phyloP scores from a whole-genome alignment of 352 stramenopile species.

The Pythium scleroteichum region DNA sequence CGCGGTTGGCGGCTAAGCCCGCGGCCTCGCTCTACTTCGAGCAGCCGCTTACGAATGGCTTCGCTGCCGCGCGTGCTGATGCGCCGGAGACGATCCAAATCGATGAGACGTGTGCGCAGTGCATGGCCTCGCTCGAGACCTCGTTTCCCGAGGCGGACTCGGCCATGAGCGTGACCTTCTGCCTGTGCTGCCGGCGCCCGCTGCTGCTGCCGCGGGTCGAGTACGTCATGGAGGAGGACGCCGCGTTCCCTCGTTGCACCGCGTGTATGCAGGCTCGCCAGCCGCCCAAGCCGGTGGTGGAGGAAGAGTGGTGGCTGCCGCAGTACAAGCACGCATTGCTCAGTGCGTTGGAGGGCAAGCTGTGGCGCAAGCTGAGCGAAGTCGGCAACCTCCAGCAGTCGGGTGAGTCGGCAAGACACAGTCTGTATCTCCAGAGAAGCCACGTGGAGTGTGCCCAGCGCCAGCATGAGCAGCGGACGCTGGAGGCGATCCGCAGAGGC shows the following conservation, averaged over 20 bases:
- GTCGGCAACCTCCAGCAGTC: constrained; percentile 11
- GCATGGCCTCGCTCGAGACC: constrained; percentile 4
- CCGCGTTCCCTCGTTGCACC: constrained; percentile 3
- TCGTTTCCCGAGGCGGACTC: constrained; percentile 2
- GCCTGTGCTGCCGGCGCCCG: constrained; percentile 4
- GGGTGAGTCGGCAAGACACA: constrained; percentile 6
- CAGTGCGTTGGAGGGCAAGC: constrained; percentile 4
- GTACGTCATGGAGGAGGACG: constrained; percentile 12
- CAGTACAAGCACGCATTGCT: constrained; percentile 20
- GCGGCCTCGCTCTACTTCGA: constrained; percentile 13
- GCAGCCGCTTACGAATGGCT: not conserved
- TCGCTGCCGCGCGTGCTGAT: not conserved
- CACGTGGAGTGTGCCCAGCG: constrained; percentile 11
- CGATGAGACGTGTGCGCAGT: not conserved
- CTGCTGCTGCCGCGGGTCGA: constrained; percentile 3
- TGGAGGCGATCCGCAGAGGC: not conserved
- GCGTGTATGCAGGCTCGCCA: constrained; percentile 9
- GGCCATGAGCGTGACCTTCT: constrained; percentile 8
- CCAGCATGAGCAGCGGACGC: not conserved
- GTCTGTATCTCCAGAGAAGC: constrained; percentile 7
- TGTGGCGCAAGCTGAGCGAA: constrained; percentile 13
- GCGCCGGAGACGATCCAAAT: not conserved
- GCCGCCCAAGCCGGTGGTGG: constrained; percentile 9
- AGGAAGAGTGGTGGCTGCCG: constrained; percentile 9
- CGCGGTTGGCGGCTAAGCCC: not conserved